Evolutionary conservation across 2,329 filamentous ascomycete genomes (phyloP).

Genomic region (Nannizziopsis barbatae): DNA sequence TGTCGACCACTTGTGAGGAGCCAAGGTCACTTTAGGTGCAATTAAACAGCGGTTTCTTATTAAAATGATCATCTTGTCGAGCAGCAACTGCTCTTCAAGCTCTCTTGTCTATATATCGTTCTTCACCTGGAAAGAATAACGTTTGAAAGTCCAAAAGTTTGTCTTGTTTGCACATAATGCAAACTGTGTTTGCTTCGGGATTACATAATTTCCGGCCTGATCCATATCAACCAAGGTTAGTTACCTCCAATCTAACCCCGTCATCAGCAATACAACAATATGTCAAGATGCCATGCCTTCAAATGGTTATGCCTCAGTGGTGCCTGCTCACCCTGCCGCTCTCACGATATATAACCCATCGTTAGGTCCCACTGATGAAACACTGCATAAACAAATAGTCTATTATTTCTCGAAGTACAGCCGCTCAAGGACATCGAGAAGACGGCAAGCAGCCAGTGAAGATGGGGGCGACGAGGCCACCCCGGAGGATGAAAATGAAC

Average conservation of each 20-base stretch:
- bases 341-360: constrained; percentile 91
- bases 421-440: constrained; percentile 18
- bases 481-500: constrained; percentile 64
- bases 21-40: not conserved
- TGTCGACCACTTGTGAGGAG: not conserved
- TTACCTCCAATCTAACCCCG: not conserved
- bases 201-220: not conserved
- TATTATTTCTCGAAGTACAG: constrained; percentile 63
- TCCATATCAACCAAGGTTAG: not conserved
- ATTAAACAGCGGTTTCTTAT: not conserved
- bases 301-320: constrained; percentile 34
- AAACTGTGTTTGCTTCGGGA: not conserved
- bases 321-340: constrained; percentile 78
- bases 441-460: constrained; percentile 20
- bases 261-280: not conserved
- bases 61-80: constrained; percentile 1
- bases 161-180: constrained; percentile 8
- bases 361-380: constrained; percentile 60
- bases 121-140: not conserved
- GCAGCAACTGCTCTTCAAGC: constrained; percentile 1
- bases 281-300: constrained; percentile 28
- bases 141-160: too few relatives aligned
- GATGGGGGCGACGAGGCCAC: constrained; percentile 17
- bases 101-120: not conserved
- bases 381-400: constrained; percentile 70